These are phyloP conservation scores for Spergularia marina DNA, from an alignment of 148 eudicot genomes.

Conservation along the genomic window DNA sequence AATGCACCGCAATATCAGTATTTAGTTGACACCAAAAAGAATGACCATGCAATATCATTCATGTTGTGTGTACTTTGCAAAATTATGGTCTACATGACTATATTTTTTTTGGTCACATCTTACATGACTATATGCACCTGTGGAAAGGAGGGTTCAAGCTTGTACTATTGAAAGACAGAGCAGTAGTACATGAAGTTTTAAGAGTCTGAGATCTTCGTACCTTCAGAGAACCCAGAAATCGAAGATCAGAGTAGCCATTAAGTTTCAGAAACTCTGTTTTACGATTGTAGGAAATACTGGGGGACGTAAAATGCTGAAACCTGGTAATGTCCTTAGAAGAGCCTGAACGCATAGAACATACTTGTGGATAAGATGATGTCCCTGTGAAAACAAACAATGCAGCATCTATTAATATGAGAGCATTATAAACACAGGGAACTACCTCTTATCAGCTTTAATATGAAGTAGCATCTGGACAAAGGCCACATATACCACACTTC, in stretches of 20 bases:
- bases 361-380: constrained; percentile 21
- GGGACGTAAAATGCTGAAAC: neutral
- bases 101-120: too few species aligned
- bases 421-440: neutral
- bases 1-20: neutral
- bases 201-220: constrained; percentile 27
- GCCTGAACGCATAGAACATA: constrained; percentile 19
- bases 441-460: constrained; percentile 11
- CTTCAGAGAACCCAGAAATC: constrained; percentile 51
- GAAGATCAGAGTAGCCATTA: constrained; percentile 25
- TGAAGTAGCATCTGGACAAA: neutral
- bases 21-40: neutral
- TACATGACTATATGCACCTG: too few species aligned
- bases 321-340: constrained; percentile 4
- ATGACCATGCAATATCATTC: neutral
- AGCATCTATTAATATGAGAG: neutral
- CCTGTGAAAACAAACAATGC: constrained; percentile 16
- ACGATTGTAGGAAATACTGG: constrained; percentile 22
- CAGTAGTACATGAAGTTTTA: neutral
- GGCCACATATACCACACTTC: neutral
- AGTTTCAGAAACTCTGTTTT: constrained; percentile 37
- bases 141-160: neutral
- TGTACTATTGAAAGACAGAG: neutral
- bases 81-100: too few species aligned
- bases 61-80: too few species aligned